A percentile compares a stretch with the other conserved stretches of the same genome.
These are phyloP conservation scores for Ceratobasidium sp. DNA, from an alignment of 1,284 basidiomycete genomes.

Conservation along the genomic window DNA sequence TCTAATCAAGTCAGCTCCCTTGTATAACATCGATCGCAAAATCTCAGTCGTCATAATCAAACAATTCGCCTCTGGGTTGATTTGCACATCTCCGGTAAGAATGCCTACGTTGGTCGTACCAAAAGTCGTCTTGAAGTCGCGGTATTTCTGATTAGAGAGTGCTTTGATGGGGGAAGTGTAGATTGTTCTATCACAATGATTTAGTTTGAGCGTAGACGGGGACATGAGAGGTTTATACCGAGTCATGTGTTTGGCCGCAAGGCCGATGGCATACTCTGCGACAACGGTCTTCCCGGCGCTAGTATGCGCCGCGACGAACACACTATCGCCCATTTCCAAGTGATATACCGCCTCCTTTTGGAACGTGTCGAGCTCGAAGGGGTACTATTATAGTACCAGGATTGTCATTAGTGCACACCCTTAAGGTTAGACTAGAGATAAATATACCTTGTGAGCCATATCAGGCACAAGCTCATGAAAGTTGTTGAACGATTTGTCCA, in stretches of 20 bases:
- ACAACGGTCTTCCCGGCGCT: slow-evolving; percentile 99
- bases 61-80: slow-evolving; percentile 98
- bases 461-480: slow-evolving; percentile 90
- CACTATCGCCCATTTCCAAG: slow-evolving; percentile 96
- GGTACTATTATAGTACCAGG: slow-evolving; percentile 68
- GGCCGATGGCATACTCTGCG: slow-evolving; percentile 97
- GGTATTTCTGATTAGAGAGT: slow-evolving; percentile 98
- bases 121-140: slow-evolving; percentile 98
- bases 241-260: slow-evolving; percentile 98
- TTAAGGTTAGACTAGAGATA: not conserved
- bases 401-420: slow-evolving; percentile 18
- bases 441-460: slow-evolving; percentile 83
- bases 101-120: slow-evolving; percentile 94
- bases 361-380: slow-evolving; percentile 89
- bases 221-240: slow-evolving; percentile 66
- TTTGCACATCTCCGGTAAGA: slow-evolving; percentile 98
- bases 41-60: slow-evolving; percentile 99
- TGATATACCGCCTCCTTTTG: slow-evolving; percentile 99
- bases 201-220: not conserved
- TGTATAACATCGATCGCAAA: slow-evolving; percentile 97
- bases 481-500: slow-evolving; percentile 88
- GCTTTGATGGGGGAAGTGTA: slow-evolving; percentile 99
- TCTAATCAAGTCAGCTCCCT: slow-evolving; percentile 97
- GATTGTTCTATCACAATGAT: slow-evolving; percentile 80
- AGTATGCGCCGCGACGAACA: slow-evolving; percentile 99